phyloP scores from a whole-genome alignment of 805 yeast genomes.

The Clavispora fructus region DNA sequence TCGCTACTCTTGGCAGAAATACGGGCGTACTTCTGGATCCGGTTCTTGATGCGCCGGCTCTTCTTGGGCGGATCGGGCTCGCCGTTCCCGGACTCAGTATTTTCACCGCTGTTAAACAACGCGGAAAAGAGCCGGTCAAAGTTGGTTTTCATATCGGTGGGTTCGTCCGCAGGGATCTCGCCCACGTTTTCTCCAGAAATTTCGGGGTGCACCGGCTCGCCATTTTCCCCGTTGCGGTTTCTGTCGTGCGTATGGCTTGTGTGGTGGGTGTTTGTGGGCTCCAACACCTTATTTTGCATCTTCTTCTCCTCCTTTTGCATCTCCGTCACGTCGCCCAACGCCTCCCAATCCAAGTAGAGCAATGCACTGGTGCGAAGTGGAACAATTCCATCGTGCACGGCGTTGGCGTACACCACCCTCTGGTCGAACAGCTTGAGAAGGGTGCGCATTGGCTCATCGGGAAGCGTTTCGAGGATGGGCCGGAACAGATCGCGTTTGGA shows the following conservation, averaged over 20 bases:
- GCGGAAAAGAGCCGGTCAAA: constrained; percentile 11
- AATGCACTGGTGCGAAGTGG: constrained; percentile 41
- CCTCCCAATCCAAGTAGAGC: constrained; percentile 38
- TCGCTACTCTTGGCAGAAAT: constrained; percentile 19
- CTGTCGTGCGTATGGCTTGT: background rate
- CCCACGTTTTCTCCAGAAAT: constrained; percentile 15
- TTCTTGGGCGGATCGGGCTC: background rate
- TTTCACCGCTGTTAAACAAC: constrained; percentile 3
- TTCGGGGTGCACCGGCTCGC: background rate
- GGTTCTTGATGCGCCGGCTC: constrained; percentile 3
- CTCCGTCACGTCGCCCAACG: constrained; percentile 35
- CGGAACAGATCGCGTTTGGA: constrained; percentile 17
- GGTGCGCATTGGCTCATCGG: constrained; percentile 34
- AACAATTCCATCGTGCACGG: constrained; percentile 42
- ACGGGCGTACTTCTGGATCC: constrained; percentile 9
- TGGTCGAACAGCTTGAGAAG: constrained; percentile 26
- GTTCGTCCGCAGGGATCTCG: constrained; percentile 26
- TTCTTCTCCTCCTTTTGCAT: constrained; percentile 15
- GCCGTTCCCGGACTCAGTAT: background rate
- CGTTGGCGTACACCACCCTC: constrained; percentile 39
- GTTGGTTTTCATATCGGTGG: constrained; percentile 7
- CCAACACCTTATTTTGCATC: constrained; percentile 12
- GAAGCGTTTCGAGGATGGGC: constrained; percentile 35
- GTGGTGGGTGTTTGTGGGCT: constrained; percentile 1
- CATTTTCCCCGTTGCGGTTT: background rate